These are phyloP conservation scores for Madurella mycetomatis DNA, from an alignment of 2,329 filamentous ascomycete genomes.

Conservation along the genomic window DNA sequence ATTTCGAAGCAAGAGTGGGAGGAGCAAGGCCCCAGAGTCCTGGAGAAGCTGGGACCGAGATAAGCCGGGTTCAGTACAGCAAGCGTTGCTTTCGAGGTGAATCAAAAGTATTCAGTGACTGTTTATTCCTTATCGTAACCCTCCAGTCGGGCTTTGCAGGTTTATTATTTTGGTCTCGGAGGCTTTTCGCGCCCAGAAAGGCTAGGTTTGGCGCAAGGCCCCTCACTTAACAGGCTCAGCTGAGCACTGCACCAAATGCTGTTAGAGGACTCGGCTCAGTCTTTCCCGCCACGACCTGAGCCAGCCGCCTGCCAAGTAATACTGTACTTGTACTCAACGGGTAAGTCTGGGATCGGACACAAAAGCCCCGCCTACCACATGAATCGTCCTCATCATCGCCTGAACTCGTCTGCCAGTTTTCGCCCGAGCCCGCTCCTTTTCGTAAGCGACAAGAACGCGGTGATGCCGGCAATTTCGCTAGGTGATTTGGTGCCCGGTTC, in stretches of 20 bases:
- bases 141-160: no score
- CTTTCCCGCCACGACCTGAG: no score
- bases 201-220: no score
- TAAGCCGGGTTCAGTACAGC: slow-evolving; percentile 37
- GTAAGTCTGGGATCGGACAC: no score
- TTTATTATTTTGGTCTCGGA: no score
- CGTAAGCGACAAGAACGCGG: background rate
- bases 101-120: background rate
- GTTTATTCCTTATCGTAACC: background rate
- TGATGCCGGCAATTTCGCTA: background rate
- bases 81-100: slow-evolving; percentile 14
- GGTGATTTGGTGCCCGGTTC: background rate
- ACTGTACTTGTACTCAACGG: no score
- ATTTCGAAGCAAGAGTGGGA: slow-evolving; percentile 96
- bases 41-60: slow-evolving; percentile 92
- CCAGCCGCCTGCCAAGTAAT: no score
- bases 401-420: background rate
- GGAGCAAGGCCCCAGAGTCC: slow-evolving; percentile 76
- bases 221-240: no score
- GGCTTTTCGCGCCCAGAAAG: no score
- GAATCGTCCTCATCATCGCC: background rate
- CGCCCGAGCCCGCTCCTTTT: background rate
- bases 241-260: no score
- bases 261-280: no score
- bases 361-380: no score